Percentiles rank a stretch among this genome's conserved stretches.
phyloP scores from a whole-genome alignment of 2,329 filamentous ascomycete species.

The Pseudocercospora macadamiae region DNA sequence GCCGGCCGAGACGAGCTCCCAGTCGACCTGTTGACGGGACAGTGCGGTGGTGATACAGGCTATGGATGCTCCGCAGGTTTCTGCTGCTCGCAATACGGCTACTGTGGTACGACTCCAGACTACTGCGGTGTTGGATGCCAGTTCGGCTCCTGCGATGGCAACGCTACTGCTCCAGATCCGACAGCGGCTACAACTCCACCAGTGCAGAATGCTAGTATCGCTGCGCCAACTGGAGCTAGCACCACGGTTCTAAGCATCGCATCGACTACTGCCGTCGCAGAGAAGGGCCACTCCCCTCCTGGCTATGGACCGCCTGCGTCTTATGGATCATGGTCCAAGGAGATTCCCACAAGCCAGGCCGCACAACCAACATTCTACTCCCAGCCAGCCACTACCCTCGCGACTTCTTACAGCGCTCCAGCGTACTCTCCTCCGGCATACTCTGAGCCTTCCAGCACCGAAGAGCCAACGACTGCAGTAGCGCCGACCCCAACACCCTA shows the following conservation, averaged over 20 bases:
- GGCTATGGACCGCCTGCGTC: not conserved
- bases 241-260: constrained; percentile 9
- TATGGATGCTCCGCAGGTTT: constrained; percentile 23
- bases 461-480: not conserved
- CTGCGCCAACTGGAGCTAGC: not conserved
- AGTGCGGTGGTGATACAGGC: constrained; percentile 28
- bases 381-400: constrained; percentile 5
- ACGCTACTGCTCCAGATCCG: constrained; percentile 7
- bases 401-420: constrained; percentile 6
- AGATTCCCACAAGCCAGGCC: not conserved
- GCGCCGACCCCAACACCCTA: constrained; percentile 10
- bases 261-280: constrained; percentile 9
- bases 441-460: constrained; percentile 7
- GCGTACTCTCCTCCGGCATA: constrained; percentile 11
- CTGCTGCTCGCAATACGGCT: constrained; percentile 32
- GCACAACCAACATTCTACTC: constrained; percentile 8
- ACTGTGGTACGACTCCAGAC: constrained; percentile 27
- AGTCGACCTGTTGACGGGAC: constrained; percentile 21
- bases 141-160: constrained; percentile 22
- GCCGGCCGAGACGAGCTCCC: constrained; percentile 24
- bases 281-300: constrained; percentile 12
- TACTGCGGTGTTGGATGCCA: constrained; percentile 35
- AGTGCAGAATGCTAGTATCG: constrained; percentile 12
- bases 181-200: constrained; percentile 3
- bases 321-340: not conserved